Base-by-base conservation (phyloP, 306 rosid genomes). In the Vigna radiata region DNA sequence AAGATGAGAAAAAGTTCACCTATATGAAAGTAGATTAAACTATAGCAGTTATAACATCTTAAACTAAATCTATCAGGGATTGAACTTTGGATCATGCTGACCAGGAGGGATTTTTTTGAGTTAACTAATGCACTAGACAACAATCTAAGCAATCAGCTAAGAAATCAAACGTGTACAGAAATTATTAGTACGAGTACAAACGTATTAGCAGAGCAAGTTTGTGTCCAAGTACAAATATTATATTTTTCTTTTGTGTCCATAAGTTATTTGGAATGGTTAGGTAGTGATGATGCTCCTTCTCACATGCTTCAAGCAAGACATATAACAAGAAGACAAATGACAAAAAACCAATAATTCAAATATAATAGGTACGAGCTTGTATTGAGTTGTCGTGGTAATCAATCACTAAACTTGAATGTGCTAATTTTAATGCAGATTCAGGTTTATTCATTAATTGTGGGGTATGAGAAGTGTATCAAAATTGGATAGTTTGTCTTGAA, bases 191-290 rank as follows among this genome's bases (percentile, higher is more conserved):
- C 65, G 25, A 65, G 17, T 23, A 55, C 9, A 53, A 39, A 64
- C 76, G 79, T 52, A 81, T 78, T 27, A 71, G 81, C 49, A 23
- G 43, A 53, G 82, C 72, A 70, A 36, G 37, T 37, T 63, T 64
- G 27, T 52, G 83, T 76, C 82, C 68, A 85, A 0, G 49, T 80
- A 41, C 14, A 68, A 72, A 74, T 56, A 47, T 70, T 69, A 66
- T 79, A 69, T 43, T 50, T 59, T 50, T 82, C 2, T 70, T 53
- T 53, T 52, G 9, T 80, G 76, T 68, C 81, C 50, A 36, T 33
- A 71, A 83, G 81, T 83, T 83, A 79, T 71, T 80, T 79, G 78
- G 80, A 81, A 11, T 56, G 52, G 72, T 61, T 74, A 68, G 75
- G 55, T 63, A 25, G 75, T 18, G 37, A 66, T 18, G 77, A 66